A percentile compares a stretch with the other conserved stretches of the same genome.
phyloP scores from a whole-genome alignment of 306 rosid genomes.

The Datisca glomerata region DNA sequence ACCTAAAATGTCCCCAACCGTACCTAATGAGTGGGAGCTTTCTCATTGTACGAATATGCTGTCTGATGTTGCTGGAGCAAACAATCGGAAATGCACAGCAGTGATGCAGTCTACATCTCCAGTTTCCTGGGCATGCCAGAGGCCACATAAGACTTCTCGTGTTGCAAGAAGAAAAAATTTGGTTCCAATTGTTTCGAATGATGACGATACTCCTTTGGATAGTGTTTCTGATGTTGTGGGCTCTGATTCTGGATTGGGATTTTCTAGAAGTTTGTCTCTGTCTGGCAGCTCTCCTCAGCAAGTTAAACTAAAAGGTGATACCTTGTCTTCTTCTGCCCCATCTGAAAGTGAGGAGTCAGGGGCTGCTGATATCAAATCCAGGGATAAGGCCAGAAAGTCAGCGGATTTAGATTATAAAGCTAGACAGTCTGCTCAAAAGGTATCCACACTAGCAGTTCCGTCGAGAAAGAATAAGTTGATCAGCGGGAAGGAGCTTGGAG shows the following conservation, averaged over 20 bases:
- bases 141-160: slow-evolving; percentile 96
- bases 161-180: slow-evolving; percentile 83
- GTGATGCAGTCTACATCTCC: slow-evolving; percentile 77
- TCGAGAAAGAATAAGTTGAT: slow-evolving; percentile 66
- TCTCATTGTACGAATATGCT: slow-evolving; percentile 70
- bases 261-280: slow-evolving; percentile 51
- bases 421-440: slow-evolving; percentile 58
- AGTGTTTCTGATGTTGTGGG: slow-evolving; percentile 55
- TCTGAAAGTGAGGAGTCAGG: slow-evolving; percentile 99
- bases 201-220: slow-evolving; percentile 63
- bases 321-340: slow-evolving; percentile 57
- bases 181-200: slow-evolving; percentile 61
- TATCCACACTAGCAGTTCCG: slow-evolving; percentile 42
- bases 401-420: slow-evolving; percentile 74
- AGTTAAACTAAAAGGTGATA: slow-evolving; percentile 64
- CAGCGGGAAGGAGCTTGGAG: slow-evolving; percentile 81
- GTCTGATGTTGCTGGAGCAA: slow-evolving; percentile 51
- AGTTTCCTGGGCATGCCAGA: slow-evolving; percentile 68
- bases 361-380: slow-evolving; percentile 56
- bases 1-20: slow-evolving; percentile 81
- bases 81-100: slow-evolving; percentile 74
- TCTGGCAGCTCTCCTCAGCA: slow-evolving; percentile 83
- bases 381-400: slow-evolving; percentile 59
- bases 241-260: slow-evolving; percentile 62
- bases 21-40: slow-evolving; percentile 83